phyloP scores from a whole-genome alignment of 495 filamentous ascomycete genomes.

The Tuber magnatum region DNA sequence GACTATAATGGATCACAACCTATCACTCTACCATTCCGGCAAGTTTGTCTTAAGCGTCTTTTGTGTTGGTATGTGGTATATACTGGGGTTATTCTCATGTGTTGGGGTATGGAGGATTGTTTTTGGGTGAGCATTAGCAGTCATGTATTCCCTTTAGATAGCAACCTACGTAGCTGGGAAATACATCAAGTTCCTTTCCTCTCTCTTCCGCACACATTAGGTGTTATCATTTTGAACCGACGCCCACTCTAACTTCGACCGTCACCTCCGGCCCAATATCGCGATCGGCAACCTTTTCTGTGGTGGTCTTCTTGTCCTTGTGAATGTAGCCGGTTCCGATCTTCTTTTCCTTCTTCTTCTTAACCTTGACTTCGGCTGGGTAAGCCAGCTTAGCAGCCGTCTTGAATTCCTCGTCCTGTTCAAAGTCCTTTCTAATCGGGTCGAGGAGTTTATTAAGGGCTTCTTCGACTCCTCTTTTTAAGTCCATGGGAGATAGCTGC shows the following conservation, averaged over 20 bases:
- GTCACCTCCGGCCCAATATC: conserved; percentile 35
- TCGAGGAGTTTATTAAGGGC: conserved; percentile 64
- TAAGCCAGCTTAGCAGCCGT: conserved; percentile 74
- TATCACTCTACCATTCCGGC: neutral
- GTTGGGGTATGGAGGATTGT: too few relatives aligned
- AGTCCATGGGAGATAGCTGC: conserved; percentile 72
- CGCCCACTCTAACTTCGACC: conserved; percentile 39
- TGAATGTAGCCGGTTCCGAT: conserved; percentile 56
- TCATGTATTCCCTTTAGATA: too few relatives aligned
- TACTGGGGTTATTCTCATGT: too few relatives aligned
- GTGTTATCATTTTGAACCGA: too few relatives aligned
- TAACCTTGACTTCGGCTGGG: conserved; percentile 62
- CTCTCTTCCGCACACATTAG: too few relatives aligned
- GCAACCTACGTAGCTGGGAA: too few relatives aligned
- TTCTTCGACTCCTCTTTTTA: conserved; percentile 68
- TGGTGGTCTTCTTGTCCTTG: conserved; percentile 44
- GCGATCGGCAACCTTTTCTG: conserved; percentile 34
- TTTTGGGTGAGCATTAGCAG: too few relatives aligned
- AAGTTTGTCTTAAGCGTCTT: conserved; percentile 45
- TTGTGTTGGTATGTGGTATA: conserved; percentile 39
- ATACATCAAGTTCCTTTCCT: too few relatives aligned
- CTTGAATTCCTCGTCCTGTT: conserved; percentile 69
- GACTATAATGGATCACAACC: neutral
- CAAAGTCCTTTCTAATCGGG: conserved; percentile 66
- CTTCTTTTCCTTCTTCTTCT: conserved; percentile 68